These are phyloP conservation scores for Barbatosphaeria neglecta DNA, from an alignment of 495 filamentous ascomycete species.

Conservation along the genomic window DNA sequence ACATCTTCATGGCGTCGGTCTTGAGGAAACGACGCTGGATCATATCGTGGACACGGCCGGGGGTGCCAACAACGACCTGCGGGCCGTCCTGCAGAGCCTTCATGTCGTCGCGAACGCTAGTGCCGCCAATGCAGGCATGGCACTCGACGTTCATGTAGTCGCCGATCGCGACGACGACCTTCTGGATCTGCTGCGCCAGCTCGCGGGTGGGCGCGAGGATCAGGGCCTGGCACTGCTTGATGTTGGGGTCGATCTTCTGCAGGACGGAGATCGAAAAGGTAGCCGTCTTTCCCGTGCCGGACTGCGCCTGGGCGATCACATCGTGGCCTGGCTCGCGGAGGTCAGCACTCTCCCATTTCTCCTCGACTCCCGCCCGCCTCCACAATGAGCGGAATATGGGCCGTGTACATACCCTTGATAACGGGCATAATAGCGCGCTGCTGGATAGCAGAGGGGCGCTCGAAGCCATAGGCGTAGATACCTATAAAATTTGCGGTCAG, in stretches of 20 bases:
- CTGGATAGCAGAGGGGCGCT: slow-evolving; percentile 98
- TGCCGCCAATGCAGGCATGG: slow-evolving; percentile 97
- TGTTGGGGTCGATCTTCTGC: slow-evolving; percentile 76
- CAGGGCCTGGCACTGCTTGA: slow-evolving; percentile 85
- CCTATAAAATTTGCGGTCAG: slow-evolving; percentile 42
- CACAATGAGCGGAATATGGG: not conserved
- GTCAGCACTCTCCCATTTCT: no score
- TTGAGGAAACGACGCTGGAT: slow-evolving; percentile 90
- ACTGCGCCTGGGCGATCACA: slow-evolving; percentile 98
- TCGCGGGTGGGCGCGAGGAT: slow-evolving; percentile 97
- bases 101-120: slow-evolving; percentile 94
- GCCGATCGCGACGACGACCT: slow-evolving; percentile 90
- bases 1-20: slow-evolving; percentile 96
- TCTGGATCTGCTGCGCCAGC: slow-evolving; percentile 96
- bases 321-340: slow-evolving; percentile 60
- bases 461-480: slow-evolving; percentile 99
- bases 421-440: slow-evolving; percentile 99
- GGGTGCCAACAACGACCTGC: slow-evolving; percentile 92
- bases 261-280: slow-evolving; percentile 98
- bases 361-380: not conserved
- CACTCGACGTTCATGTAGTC: slow-evolving; percentile 99
- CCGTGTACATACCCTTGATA: slow-evolving; percentile 79
- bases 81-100: slow-evolving; percentile 93
- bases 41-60: slow-evolving; percentile 96
- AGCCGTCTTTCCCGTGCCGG: slow-evolving; percentile 96